Evolutionary conservation across 495 filamentous ascomycete species (phyloP).

Genomic region (Apiosordaria backusii): DNA sequence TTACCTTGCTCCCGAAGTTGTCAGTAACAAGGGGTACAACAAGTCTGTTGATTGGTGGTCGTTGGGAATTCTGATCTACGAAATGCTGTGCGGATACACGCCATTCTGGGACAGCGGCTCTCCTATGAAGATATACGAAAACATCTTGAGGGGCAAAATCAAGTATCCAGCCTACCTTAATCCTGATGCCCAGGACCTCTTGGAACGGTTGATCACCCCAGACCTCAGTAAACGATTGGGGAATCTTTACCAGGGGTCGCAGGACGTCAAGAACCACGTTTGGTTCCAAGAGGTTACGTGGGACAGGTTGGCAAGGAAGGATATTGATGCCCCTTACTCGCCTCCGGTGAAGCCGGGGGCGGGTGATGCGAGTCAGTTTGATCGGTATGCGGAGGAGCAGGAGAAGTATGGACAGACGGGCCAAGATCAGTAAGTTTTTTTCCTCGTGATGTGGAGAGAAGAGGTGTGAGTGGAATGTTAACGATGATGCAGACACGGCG

Average conservation of each 20-base stretch:
- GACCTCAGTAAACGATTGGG: conserved; percentile 94
- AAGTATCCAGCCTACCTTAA: conserved; percentile 96
- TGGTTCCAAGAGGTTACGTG: conserved; percentile 99
- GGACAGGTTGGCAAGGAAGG: conserved; percentile 88
- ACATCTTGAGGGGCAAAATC: conserved; percentile 87
- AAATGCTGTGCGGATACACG: conserved; percentile 98
- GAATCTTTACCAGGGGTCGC: conserved; percentile 86
- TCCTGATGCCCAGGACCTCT: conserved; percentile 86
- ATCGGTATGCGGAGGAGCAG: conserved; percentile 94
- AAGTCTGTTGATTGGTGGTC: conserved; percentile 99
- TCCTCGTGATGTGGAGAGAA: not conserved
- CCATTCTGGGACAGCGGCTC: conserved; percentile 98
- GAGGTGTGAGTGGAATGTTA: too few relatives aligned
- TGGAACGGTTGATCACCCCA: conserved; percentile 86
- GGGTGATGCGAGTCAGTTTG: conserved; percentile 95
- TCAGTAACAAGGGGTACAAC: conserved; percentile 96
- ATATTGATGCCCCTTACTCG: conserved; percentile 97
- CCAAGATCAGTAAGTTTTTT: conserved; percentile 71
- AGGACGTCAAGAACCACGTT: conserved; percentile 89
- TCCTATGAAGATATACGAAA: conserved; percentile 99
- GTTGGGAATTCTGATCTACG: conserved; percentile 94
- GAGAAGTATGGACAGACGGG: conserved; percentile 79
- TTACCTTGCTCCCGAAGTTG: conserved; percentile 95
- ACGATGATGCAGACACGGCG: conserved; percentile 16
- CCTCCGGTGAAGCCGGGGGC: conserved; percentile 91